These are phyloP conservation scores for Capsella rubella DNA, from an alignment of 441 rosid genomes.

Conservation along the genomic window DNA sequence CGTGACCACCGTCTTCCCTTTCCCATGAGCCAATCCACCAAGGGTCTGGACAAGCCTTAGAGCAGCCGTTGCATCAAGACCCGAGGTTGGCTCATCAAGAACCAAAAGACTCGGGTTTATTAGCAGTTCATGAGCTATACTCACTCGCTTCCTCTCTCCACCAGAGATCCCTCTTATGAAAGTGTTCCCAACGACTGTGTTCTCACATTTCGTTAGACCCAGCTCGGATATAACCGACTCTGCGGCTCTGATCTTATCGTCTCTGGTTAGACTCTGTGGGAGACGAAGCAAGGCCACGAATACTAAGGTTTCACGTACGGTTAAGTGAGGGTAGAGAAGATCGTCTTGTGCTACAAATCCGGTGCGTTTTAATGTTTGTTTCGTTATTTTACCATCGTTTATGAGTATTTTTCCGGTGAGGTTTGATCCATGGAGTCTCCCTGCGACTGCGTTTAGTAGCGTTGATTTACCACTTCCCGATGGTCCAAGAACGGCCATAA, in stretches of 20 bases:
- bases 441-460: slow-evolving; percentile 74
- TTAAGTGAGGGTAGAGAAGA: slow-evolving; percentile 89
- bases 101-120: slow-evolving; percentile 83
- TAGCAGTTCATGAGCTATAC: slow-evolving; percentile 88
- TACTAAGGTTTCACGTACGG: slow-evolving; percentile 87
- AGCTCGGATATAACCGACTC: slow-evolving; percentile 77
- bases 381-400: slow-evolving; percentile 58
- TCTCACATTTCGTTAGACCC: slow-evolving; percentile 72
- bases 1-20: slow-evolving; percentile 77
- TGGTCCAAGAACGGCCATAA: slow-evolving; percentile 91
- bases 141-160: slow-evolving; percentile 89
- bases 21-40: slow-evolving; percentile 56
- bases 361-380: slow-evolving; percentile 60
- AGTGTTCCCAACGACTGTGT: slow-evolving; percentile 86
- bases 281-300: slow-evolving; percentile 84
- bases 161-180: slow-evolving; percentile 88
- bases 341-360: slow-evolving; percentile 95
- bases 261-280: slow-evolving; percentile 51
- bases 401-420: slow-evolving; percentile 72
- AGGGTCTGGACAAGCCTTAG: slow-evolving; percentile 67
- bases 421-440: slow-evolving; percentile 65
- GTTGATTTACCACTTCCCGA: slow-evolving; percentile 96
- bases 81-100: slow-evolving; percentile 93
- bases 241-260: slow-evolving; percentile 62
- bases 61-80: slow-evolving; percentile 92